Evolutionary conservation across 1,139 yeast species (phyloP), one percentile per base, ranked within the genome.

Genomic region (Sugiyamaella japonica): DNA sequence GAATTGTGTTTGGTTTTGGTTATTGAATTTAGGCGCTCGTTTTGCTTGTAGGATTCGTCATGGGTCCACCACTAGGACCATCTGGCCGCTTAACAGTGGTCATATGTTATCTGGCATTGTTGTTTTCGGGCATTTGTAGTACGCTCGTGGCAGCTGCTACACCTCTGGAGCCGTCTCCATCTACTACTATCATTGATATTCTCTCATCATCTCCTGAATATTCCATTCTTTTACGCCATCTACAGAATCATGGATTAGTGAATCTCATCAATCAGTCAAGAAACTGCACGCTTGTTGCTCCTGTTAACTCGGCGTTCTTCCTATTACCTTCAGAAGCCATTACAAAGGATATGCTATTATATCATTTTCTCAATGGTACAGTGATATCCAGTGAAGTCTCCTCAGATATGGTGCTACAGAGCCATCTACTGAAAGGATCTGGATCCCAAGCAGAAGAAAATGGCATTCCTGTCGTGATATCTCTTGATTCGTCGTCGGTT

Each of bases 271-370:
- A 89, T 67, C 73, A 74, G 37, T 70, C 86, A 58, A 73, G 76
- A 37, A 86, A 90, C 67, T 79, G 85, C 52, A 89, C 98, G 0
- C 72, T 91, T 16, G 69, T 89, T 46, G 97, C 97, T 0, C 97
- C 98, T 0, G 79, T 88, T 16, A 89, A 91, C 70, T 83, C 86
- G 63, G 97, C 97, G 0, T 90, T 87, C 70, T 76, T 73, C n/a
- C 34, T 29, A 1, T 16, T 17, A 25, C 31, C 13, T 10, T 28
- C 55, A 3, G 59, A 52, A 7, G 49, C 52, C 7, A 57, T 73
- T 49, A 62, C 74, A 7, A 50, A 59, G 5, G 72, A 70, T 31
- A 61, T 63, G 34, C 58, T 74, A 34, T 64, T 72, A 2, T 70
- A 72, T 58, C 75, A 73, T 53, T 48, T 74, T 15, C 56, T 74